Percentiles rank a stretch among this genome's conserved stretches.
phyloP scores from a whole-genome alignment of 441 rosid genomes.

The Arabidopsis hybrid region DNA sequence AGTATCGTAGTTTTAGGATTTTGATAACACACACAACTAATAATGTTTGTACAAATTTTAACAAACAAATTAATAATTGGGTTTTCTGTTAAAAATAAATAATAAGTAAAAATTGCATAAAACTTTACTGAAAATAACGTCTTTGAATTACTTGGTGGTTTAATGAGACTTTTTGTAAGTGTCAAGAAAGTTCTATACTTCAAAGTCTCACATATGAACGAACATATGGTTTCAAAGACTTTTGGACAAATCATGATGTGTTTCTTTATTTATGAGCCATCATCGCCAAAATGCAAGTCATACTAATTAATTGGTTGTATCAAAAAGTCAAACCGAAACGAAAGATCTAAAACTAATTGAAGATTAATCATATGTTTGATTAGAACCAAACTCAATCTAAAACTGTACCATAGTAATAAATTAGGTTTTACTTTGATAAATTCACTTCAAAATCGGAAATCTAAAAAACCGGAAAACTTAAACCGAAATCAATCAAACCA shows the following conservation, averaged over 20 bases:
- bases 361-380: neutral
- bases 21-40: neutral
- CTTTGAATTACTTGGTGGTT: neutral
- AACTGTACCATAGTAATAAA: neutral
- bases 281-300: neutral
- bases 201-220: neutral
- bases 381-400: neutral
- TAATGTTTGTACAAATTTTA: neutral
- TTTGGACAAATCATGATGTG: neutral
- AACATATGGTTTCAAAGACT: slow-evolving; percentile 13
- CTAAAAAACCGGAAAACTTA: neutral
- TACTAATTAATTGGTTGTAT: neutral
- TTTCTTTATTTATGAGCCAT: neutral
- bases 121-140: slow-evolving; percentile 11
- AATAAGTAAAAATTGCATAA: neutral
- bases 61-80: neutral
- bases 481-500: neutral
- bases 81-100: neutral
- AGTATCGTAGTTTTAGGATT: neutral
- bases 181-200: too few relatives aligned
- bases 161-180: neutral
- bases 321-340: too few relatives aligned
- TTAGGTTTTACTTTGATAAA: neutral
- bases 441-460: neutral
- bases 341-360: too few relatives aligned